Evolutionary conservation across 2,329 filamentous ascomycete species (phyloP), one percentile per base, ranked within the genome.

Genomic region (Phoma sp.): DNA sequence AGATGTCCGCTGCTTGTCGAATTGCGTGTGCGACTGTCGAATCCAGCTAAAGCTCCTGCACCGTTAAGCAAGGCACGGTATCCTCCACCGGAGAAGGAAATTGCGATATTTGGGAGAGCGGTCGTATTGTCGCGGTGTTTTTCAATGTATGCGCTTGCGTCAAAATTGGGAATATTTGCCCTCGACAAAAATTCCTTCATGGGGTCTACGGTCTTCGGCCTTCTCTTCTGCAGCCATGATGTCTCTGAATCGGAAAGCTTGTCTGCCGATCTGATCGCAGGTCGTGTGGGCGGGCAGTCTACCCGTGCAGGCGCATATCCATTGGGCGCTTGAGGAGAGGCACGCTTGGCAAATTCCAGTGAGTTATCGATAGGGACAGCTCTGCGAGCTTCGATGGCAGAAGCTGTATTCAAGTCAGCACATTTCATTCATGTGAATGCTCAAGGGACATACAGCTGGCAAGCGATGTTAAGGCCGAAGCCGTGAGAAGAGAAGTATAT

Each of bases 41-140:
- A 93, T 0, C 91, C 92, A 27, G 89, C 84, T 13, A 96, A 65
- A 38, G 88, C 88, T 56, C 92, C 92, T 13, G 88, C 92, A 33
- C 90, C 91, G 68, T 89, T 93, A 78, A 93, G 80, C 78, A 96
- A 80, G n/a, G 92, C 91, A 52, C 92, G 83, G 72, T 95, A 96
- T 32, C 92, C 92, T 70, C 92, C 92, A 10, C 91, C 91, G 0
- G 90, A 95, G 39, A 89, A 79, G 9, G 91, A 90, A 58, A 96
- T 84, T 13, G 82, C 91, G 57, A 96, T 86, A 62, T 87, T 89
- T 0, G 87, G 87, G 24, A 88, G 66, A 1, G 80, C 78, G 13
- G 81, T 80, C 0, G 77, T 78, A 72, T 89, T 88, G 57, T 78
- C 76, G 25, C 76, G 75, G 55, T 85, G 73, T 1, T 76, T 77